Base-by-base conservation (phyloP, 106 monocot species). In the Gastrodia elata region DNA sequence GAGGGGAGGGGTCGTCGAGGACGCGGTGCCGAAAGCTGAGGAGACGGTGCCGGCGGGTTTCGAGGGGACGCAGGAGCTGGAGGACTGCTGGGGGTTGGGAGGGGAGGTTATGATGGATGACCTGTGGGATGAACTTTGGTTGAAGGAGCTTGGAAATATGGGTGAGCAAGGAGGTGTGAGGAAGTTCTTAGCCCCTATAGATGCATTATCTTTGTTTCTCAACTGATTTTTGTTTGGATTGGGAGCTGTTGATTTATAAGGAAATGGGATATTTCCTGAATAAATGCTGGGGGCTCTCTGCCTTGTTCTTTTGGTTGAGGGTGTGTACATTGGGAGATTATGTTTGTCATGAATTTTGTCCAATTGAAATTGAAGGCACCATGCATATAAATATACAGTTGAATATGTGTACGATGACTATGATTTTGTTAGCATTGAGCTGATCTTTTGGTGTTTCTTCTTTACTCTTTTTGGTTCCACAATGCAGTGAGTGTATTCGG, bases 41-140 rank as follows among this genome's bases (percentile, higher is more conserved):
- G 49, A n/a, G n/a, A 64, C n/a, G 20, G 9, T 36, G 40, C 48
- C 34, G 55, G 30, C 39, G 67, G 38, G 39, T 64, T 40, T 5
- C 69, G 27, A 64, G 64, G 86, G 70, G 11, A 64, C 80, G 13
- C 73, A 78, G 73, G 86, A 86, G 24, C 69, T 80, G 33, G 86
- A 86, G 40, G 40, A 69, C 11, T 25, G 18, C 15, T 57, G 33
- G 75, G 52, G 52, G 6, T 52, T 52, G 1, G 70, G 42, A 30
- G 72, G 44, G 49, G 72, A 78, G 40, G n/a, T n/a, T n/a, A 77
- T 72, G 39, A 48, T 37, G 10, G 85, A 79, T 5, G 73, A 56
- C 44, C 64, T 82, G 79, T 85, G 85, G 85, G 85, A 82, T 14
- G 79, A 82, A 34, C 69, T 72, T 39, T 82, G 78, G 82, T 41